phyloP scores from a whole-genome alignment of 208 protist genomes.

The Trypanosoma melophagium region DNA sequence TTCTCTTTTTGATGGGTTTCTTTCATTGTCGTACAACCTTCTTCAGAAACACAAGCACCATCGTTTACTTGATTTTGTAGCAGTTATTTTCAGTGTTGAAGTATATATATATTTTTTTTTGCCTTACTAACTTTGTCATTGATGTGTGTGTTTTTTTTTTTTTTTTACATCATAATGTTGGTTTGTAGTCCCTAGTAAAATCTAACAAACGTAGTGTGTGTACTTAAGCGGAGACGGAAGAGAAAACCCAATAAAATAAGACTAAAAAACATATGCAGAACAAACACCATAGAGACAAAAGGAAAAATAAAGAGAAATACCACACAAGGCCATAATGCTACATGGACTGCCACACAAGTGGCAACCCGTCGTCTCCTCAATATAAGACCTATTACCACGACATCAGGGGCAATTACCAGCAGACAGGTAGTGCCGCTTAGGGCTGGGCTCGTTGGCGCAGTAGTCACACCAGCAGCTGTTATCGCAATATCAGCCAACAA shows the following conservation, averaged over 20 bases:
- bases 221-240: conserved; percentile 52
- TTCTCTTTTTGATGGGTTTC: neutral
- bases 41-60: no score
- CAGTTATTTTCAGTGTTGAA: no score
- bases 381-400: conserved; percentile 45
- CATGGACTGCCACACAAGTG: conserved; percentile 52
- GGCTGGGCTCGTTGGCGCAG: conserved; percentile 29
- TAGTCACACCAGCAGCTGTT: conserved; percentile 43
- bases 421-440: conserved; percentile 46
- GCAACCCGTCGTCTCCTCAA: conserved; percentile 48
- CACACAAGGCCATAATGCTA: conserved; percentile 59
- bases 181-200: conserved; percentile 29
- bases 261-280: conserved; percentile 58
- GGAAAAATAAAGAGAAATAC: conserved; percentile 56
- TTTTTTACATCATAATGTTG: neutral
- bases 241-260: conserved; percentile 61
- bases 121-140: neutral
- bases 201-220: conserved; percentile 45
- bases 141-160: neutral
- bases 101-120: neutral
- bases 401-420: conserved; percentile 50
- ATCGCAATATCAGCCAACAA: conserved; percentile 63
- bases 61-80: no score
- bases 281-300: conserved; percentile 57
- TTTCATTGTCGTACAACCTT: no score